Evolutionary conservation across 208 protist genomes (phyloP).

Genomic region (Trypanosoma lewisi): DNA sequence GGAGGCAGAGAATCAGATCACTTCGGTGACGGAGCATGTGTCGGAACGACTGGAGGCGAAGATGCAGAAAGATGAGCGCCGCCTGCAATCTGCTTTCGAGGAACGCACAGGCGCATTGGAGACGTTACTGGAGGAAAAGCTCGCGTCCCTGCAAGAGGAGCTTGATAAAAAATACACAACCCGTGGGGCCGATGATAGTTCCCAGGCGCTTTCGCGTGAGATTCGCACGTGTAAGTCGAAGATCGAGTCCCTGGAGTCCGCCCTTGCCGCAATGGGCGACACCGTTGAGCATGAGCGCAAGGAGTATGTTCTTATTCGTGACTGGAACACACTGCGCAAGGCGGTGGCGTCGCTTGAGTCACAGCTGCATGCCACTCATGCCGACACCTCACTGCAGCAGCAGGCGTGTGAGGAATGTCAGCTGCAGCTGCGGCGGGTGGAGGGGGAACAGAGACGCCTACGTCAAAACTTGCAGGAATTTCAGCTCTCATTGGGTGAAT

Average conservation of each 20-base stretch:
- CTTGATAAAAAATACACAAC: not conserved
- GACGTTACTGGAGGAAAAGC: not conserved
- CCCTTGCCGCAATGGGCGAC: constrained; percentile 10
- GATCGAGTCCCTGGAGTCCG: constrained; percentile 8
- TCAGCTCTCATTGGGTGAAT: not conserved
- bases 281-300: not conserved
- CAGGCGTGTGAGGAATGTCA: constrained; percentile 2
- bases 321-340: constrained; percentile 11
- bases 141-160: not conserved
- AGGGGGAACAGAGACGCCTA: constrained; percentile 2
- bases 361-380: constrained; percentile 2
- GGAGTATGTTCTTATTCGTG: constrained; percentile 9
- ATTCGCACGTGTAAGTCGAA: constrained; percentile 7
- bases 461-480: not conserved
- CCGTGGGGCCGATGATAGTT: not conserved
- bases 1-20: not conserved
- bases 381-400: constrained; percentile 1
- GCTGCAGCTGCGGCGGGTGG: not conserved
- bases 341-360: constrained; percentile 14
- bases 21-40: not conserved
- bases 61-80: constrained; percentile 7
- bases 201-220: constrained; percentile 11
- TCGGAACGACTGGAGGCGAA: constrained; percentile 21
- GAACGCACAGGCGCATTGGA: constrained; percentile 10
- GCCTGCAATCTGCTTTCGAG: constrained; percentile 12